phyloP scores from a whole-genome alignment of 2,329 filamentous ascomycete genomes.

The Xylaria sp. region DNA sequence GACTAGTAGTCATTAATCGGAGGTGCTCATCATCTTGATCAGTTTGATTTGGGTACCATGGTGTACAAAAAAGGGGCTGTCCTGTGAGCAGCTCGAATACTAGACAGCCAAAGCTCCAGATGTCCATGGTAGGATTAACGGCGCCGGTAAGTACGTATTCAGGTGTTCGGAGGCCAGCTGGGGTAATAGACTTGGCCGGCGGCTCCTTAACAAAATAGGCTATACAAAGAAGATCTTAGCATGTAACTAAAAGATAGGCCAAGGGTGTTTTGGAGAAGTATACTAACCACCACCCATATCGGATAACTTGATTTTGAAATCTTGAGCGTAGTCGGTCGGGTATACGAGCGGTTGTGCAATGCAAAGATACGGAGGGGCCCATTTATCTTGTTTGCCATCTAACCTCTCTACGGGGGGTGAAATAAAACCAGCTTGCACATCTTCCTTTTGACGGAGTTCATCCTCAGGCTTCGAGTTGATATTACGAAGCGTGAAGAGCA shows the following conservation, averaged over 20 bases:
- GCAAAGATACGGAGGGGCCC: constrained; percentile 41
- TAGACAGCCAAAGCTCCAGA: constrained; percentile 44
- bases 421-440: constrained; percentile 28
- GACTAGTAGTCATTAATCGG: constrained; percentile 12
- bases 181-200: constrained; percentile 31
- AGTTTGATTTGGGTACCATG: constrained; percentile 13
- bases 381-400: constrained; percentile 39
- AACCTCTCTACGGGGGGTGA: constrained; percentile 38
- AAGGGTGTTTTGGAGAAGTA: background rate
- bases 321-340: constrained; percentile 31
- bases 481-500: constrained; percentile 42
- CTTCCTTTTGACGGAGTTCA: constrained; percentile 33
- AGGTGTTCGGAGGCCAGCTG: constrained; percentile 37
- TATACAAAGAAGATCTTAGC: constrained; percentile 2
- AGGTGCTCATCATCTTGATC: constrained; percentile 26
- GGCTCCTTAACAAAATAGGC: constrained; percentile 35
- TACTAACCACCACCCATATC: constrained; percentile 42
- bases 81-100: constrained; percentile 41
- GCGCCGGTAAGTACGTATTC: constrained; percentile 36
- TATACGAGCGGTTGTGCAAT: constrained; percentile 35
- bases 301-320: constrained; percentile 41
- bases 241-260: background rate
- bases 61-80: constrained; percentile 37
- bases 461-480: constrained; percentile 36
- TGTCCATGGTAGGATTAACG: constrained; percentile 32